Evolutionary conservation across 805 yeast species (phyloP), one percentile per base, ranked within the genome.

Genomic region (Cyberlindnera euphorbiiphila): DNA sequence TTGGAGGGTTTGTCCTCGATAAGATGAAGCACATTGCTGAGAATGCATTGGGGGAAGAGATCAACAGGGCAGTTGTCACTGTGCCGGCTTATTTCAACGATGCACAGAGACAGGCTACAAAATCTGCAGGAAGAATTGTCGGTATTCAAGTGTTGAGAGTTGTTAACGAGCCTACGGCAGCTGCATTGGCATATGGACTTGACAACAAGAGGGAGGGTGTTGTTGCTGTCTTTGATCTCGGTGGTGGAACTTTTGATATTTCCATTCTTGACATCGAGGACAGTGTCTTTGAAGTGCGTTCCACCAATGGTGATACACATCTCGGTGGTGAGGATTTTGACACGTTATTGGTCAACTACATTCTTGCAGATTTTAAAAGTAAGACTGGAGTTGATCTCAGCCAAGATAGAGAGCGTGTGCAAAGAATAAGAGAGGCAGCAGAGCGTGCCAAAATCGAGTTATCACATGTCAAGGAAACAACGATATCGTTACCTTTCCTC

Each of bases 291-390:
- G 89, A 83, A 60, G 93, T 84, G 11, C 68, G 85, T 45, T 81
- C 91, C 21, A 84, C 94, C 18, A 82, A 84, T 56, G 94, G 94
- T 48, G 82, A 84, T 58, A 82, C 91, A 15, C 91, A 82, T 60
- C 68, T 84, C 46, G 94, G 94, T 47, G 94, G 94, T 43, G 91
- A 84, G 59, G 94, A 84, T 62, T 81, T 83, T 57, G 94, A 84
- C 64, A 77, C 76, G 49, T 64, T 82, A 29, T 62, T 84, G 11
- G 65, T 76, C 45, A 61, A 69, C 25, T 61, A 78, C 59, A 78
- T 84, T 37, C 55, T 82, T 18, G 74, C 74, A 9, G 60, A 61
- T 15, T 81, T 83, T 63, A 63, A 77, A 53, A 52, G 63, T 30
- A 70, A 72, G 45, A 68, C 74, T 6, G 58, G 58, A 32, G 31